Evolutionary conservation across 2,329 filamentous ascomycete genomes (phyloP), one percentile per base, ranked within the genome.

Genomic region (Phaeoacremonium minimum): DNA sequence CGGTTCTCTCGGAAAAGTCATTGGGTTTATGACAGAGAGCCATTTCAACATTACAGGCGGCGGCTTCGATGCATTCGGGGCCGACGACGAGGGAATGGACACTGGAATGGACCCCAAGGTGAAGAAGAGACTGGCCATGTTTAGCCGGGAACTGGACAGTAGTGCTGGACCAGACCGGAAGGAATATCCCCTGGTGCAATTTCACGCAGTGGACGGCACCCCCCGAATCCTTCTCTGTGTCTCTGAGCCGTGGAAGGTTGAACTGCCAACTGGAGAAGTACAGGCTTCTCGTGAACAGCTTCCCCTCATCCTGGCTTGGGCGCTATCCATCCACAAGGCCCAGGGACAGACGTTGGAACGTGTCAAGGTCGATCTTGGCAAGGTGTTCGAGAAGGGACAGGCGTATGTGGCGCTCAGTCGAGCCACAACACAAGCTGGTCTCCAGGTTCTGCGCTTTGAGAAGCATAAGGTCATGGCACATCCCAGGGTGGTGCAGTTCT

Each of bases 331-430:
- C 41, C 93, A 98, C 69, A 98, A 98, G 63, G 93, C 93, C 1
- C 91, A 97, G 57, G 91, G 91, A 2, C 91, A 97, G 59, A 97
- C 91, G 2, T 67, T 96, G 17, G 89, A 95, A 53, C 76, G 91
- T 34, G 93, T 98, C 41, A 95, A 95, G 55, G 93, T 98, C 17
- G 89, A 98, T 56, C 71, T 98, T 1, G 86, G 88, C 18, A 85
- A 80, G 43, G 87, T 95, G 2, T 98, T 98, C 51, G 93, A 98
- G 58, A 96, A 95, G 60, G 93, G 93, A 0, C 93, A 98, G 60
- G 93, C 93, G 6, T 98, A 98, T 55, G 93, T 98, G 35, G 93
- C 93, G 35, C 77, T 98, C 12, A 95, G 87, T 68, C 86, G 93
- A 61, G 93, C 93, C 12, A 95, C 88, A 2, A 86, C 75, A 40